Evolutionary conservation across 2,329 filamentous ascomycete species (phyloP).

Genomic region (Hypoxylon sp.): DNA sequence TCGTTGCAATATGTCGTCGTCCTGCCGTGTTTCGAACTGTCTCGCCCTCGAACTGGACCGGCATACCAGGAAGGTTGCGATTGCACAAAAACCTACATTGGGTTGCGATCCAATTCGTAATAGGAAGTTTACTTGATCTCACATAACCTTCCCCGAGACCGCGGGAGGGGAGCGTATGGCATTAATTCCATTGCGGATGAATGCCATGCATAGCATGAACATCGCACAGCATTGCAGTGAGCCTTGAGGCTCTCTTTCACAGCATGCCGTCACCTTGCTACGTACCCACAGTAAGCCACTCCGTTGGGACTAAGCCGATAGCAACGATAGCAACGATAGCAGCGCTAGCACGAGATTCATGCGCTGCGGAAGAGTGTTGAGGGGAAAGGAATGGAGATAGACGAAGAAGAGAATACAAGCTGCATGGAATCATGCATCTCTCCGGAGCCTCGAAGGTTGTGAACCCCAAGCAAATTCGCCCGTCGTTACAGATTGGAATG

Average conservation of each 20-base stretch:
- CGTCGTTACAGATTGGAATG: constrained; percentile 14
- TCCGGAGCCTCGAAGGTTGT: constrained; percentile 45
- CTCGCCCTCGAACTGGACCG: constrained; percentile 19
- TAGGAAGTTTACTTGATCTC: constrained; percentile 19
- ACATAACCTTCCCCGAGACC: constrained; percentile 18
- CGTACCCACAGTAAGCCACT: constrained; percentile 45
- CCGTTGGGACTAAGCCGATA: constrained; percentile 42
- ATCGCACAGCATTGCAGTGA: constrained; percentile 48
- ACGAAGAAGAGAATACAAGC: constrained; percentile 36
- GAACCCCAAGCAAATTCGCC: constrained; percentile 29
- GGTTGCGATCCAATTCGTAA: constrained; percentile 7
- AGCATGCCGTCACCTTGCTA: constrained; percentile 45
- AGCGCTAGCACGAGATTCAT: constrained; percentile 50
- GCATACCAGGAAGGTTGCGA: constrained; percentile 15
- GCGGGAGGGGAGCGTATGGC: constrained; percentile 4
- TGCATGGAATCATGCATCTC: constrained; percentile 49
- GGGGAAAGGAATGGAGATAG: constrained; percentile 17
- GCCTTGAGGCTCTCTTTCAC: constrained; percentile 50
- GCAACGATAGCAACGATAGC: constrained; percentile 49
- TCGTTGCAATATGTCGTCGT: constrained; percentile 8
- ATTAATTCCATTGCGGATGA: constrained; percentile 32
- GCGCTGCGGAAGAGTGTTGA: constrained; percentile 35
- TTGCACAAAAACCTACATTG: constrained; percentile 13
- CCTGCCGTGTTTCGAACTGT: constrained; percentile 27
- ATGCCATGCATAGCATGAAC: constrained; percentile 51